Base-by-base conservation (phyloP, 2,329 filamentous ascomycete genomes). In the Claviceps cyperi region DNA sequence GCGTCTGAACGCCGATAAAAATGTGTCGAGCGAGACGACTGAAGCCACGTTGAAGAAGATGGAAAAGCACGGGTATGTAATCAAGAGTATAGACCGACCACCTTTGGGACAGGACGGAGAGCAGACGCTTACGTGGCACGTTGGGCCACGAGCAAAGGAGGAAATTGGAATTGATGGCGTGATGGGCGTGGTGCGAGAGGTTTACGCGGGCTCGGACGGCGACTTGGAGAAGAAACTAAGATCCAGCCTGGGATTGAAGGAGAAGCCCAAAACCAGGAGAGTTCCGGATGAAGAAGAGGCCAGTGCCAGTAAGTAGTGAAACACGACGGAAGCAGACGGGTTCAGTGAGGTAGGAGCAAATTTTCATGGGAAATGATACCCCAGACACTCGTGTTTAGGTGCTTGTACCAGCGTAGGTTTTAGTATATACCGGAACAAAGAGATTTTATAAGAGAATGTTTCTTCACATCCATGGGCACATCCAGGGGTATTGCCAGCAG, bases 71-170 rank as follows among this genome's bases (percentile, higher is more conserved):
- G 86, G 85, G 0, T 98, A 98, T 61, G 70, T 98, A 2, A 73
- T 89, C 37, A 84, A 80, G 55, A 75, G 82, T 47, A 76, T 81
- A 19, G 89, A 96, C 57, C 77, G 69, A 43, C 71, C 71, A 13
- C 64, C 66, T 51, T 62, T 60, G 63, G 66, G 67, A 4, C 58
- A 70, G 32, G 80, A 79, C 1, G 86, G 85, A 24, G 86, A 94
- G 38, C 82, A 91, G 54, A 74, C 78, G 2, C 74, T 88, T 7
- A 89, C 86, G 46, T 98, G 87, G 76, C 78, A 85, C 50, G 78
- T 96, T 14, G 92, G 92, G 0, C 84, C 88, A 5, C 77, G 92
- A 21, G 91, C 86, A 5, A 92, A 85, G 66, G 74, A 90, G 7
- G 92, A 97, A 65, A 78, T 97, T 37, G 86, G 85, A 0, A 73